These are phyloP conservation scores for Globisporangium alternatum DNA, from an alignment of 352 stramenopile species.

Conservation along the genomic window DNA sequence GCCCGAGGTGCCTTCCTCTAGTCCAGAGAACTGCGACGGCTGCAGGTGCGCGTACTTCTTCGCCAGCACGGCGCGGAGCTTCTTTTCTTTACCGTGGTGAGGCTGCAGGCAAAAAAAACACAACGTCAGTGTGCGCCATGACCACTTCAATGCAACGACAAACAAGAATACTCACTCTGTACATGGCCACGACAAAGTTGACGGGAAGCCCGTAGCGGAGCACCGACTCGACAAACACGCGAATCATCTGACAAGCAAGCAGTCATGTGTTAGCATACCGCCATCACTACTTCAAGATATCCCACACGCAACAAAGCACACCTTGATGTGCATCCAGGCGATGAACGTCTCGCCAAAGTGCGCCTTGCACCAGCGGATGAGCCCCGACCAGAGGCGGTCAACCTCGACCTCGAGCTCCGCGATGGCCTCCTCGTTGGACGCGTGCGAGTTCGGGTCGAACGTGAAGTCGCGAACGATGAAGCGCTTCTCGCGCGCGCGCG, in stretches of 20 bases:
- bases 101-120: slow-evolving; percentile 30
- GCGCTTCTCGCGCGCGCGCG: slow-evolving; percentile 92
- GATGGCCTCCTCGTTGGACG: slow-evolving; percentile 87
- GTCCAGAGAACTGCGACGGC: slow-evolving; percentile 74
- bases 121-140: slow-evolving; percentile 2
- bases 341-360: slow-evolving; percentile 98
- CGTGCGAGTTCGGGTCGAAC: slow-evolving; percentile 89
- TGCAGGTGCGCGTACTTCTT: slow-evolving; percentile 88
- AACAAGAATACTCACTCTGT: slow-evolving; percentile 45
- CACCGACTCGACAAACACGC: slow-evolving; percentile 97
- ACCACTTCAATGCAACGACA: not conserved
- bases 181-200: slow-evolving; percentile 91
- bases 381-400: slow-evolving; percentile 92
- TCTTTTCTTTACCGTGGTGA: slow-evolving; percentile 81
- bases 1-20: slow-evolving; percentile 63
- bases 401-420: slow-evolving; percentile 88
- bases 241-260: slow-evolving; percentile 70
- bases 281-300: not conserved
- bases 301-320: slow-evolving; percentile 22
- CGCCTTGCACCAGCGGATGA: slow-evolving; percentile 97
- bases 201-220: slow-evolving; percentile 97
- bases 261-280: not conserved
- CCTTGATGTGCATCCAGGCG: slow-evolving; percentile 98
- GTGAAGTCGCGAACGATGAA: slow-evolving; percentile 91
- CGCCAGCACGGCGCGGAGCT: slow-evolving; percentile 63